Base-by-base conservation (phyloP, 176 grass and related monocot genomes). In the Tillandsia fasciculata region DNA sequence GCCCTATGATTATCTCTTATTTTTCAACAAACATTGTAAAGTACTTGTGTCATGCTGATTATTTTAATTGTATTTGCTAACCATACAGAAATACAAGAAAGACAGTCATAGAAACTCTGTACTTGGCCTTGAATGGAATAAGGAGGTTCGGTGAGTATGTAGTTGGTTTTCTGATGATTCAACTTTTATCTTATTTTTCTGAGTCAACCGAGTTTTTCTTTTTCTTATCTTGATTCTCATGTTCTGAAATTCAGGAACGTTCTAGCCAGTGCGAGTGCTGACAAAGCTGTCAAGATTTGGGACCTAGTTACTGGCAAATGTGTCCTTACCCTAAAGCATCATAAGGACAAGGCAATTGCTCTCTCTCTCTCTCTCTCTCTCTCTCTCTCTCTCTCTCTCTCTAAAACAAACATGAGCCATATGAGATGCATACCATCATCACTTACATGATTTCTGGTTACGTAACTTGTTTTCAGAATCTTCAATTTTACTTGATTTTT, bases 81-180 rank as follows among this genome's bases (percentile, higher is more conserved):
- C 28, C 33, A 6, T 42, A 72, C 75, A 83, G 50, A 92, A 73
- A 18, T 97, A 77, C 70, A 97, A 83, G 70, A 90, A 87, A 51
- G 83, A 83, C 28, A 92, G 89, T 53, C 93, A 97, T 74, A 83
- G 53, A 85, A 83, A 77, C 64, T 85, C 94, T 52, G 93, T 97
- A 74, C 93, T 97, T 74, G 89, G 93, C 26, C 89, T 97, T 79
- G 89, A 86, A 64, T 97, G 89, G 93, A 97, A 92, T 56, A 72
- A 90, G 77, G 89, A 92, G 73, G 86, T 97, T 68, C 89, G 93
- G 93, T 97, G 79, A 76, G 68, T 66, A 82, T 53, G 33, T 22
- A 12, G 10, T 33, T 18, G 12, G 8, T 69, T 69, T 63, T 52
- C 12, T 66, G 12, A 75, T 72, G 27, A 10, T 50, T 3, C 42